A percentile compares a stretch with the other conserved stretches of the same genome.
Conservation (phyloP, 768 basidiomycete species). For the Exsudoporus frostii region DNA sequence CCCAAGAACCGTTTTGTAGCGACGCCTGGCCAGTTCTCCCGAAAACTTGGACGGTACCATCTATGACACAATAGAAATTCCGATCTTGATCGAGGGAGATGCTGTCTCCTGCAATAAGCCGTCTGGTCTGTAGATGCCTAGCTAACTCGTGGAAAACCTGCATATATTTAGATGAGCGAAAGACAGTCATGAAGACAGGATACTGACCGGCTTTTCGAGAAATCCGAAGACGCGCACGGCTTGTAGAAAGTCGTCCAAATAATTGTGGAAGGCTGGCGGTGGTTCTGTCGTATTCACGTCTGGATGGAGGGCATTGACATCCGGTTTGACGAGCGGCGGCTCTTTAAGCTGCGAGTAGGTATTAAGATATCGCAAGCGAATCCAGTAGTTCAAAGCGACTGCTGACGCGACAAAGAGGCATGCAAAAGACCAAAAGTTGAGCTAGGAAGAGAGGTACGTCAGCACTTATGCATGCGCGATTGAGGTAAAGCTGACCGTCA, state of each 20-base stretch:
- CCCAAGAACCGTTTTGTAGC: conserved; percentile 60
- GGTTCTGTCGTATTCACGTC: conserved; percentile 79
- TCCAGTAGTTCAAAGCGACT: conserved; percentile 76
- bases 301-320: conserved; percentile 85
- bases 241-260: conserved; percentile 94
- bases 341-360: conserved; percentile 75
- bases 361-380: conserved; percentile 78
- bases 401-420: conserved; percentile 67
- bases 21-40: conserved; percentile 61
- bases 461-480: neutral
- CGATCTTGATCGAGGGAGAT: conserved; percentile 88
- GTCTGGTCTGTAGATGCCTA: conserved; percentile 89
- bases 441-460: conserved; percentile 39
- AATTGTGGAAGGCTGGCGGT: conserved; percentile 85
- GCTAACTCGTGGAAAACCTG: conserved; percentile 97
- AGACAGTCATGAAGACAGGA: neutral
- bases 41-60: conserved; percentile 95
- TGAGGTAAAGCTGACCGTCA: conserved; percentile 55
- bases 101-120: conserved; percentile 95
- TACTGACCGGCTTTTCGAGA: conserved; percentile 85
- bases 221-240: conserved; percentile 98
- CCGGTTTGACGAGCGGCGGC: conserved; percentile 76
- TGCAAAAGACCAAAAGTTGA: conserved; percentile 90
- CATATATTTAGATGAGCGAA: neutral
- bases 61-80: conserved; percentile 97